phyloP scores from a whole-genome alignment of 2,329 filamentous ascomycete genomes.

The Alternaria ethzedia region DNA sequence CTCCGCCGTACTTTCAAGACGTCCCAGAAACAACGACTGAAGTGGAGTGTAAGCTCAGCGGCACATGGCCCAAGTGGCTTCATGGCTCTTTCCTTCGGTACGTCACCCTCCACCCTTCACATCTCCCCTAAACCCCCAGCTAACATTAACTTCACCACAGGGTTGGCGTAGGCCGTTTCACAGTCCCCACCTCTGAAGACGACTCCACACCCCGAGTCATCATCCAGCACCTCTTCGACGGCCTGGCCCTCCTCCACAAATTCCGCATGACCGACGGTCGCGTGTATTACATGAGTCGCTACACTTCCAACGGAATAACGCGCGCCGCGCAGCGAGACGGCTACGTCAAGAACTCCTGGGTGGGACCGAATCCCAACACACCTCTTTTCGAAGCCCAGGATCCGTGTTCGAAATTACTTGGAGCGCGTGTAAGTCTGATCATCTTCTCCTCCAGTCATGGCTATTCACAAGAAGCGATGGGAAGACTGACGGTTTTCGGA shows the following conservation, averaged over 20 bases:
- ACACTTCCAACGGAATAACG: not conserved
- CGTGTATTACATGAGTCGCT: slow-evolving; percentile 1
- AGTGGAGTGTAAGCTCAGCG: not conserved
- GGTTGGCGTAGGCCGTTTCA: not conserved
- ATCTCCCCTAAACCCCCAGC: not conserved
- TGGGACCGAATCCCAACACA: not conserved
- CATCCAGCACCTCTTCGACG: slow-evolving; percentile 1
- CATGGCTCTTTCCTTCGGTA: slow-evolving; percentile 1
- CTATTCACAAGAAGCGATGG: not conserved
- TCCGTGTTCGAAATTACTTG: not conserved
- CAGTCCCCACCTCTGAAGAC: not conserved
- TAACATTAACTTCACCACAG: not conserved
- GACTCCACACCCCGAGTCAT: not conserved
- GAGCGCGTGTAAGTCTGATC: not conserved
- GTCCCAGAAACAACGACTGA: not conserved
- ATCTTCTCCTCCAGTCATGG: not conserved
- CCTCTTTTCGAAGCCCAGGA: not conserved
- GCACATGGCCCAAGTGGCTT: not conserved
- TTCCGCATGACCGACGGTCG: not conserved
- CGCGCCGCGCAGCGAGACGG: not conserved
- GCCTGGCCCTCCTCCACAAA: not conserved
- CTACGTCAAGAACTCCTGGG: not conserved
- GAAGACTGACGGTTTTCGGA: not conserved
- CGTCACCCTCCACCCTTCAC: not conserved
- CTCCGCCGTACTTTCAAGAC: slow-evolving; percentile 1